Base-by-base conservation (phyloP, 441 rosid species). In the Metrosideros polymorpha region DNA sequence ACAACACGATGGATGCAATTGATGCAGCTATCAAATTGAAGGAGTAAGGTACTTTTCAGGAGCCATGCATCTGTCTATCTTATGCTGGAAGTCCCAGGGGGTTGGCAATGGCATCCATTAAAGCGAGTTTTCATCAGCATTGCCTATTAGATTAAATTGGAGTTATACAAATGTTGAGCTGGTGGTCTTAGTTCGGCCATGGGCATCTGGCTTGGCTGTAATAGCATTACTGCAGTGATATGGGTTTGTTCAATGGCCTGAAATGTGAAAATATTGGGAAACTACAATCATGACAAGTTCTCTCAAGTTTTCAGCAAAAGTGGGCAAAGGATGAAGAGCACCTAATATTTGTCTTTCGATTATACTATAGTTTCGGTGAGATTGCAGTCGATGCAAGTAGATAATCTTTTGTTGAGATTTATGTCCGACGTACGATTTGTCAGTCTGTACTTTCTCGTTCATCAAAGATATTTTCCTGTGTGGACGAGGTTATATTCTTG, bases 1-100 rank as follows among this genome's bases (percentile, higher is more conserved):
- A 96, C 88, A 97, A 85, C 85, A 90, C 92, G 12, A 87, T 90
- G 45, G 98, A 98, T 92, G 89, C 91, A 84, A 82, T 91, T 88
- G 98, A 96, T 91, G 89, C 89, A 42, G 92, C 96, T 87, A 43
- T 91, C 85, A 94, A 94, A 88, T 83, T 91, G 88, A 93, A 92
- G 86, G 79, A 84, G 77, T 9, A 75, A 83, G 61, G 77, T 66
- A 39, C n/a, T 10, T 71, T 39, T 39, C 79, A 71, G 79, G 47
- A 42, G 45, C 45, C 79, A 35, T 24, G 47, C 79, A 39, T 71
- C 39, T 42, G 79, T 71, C 22, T 35, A 39, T 22, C 79, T 22
- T 71, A 18, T 32, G 77, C 77, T 66, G 77, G 77, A 66, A 66
- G 45, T 32, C 43, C 77, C 45, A 32, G 77, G 76, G 47, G 47